Percentiles rank a stretch among this genome's conserved stretches.
Evolutionary conservation across 1,284 basidiomycete species (phyloP).

Genomic region (Rhodotorula sp.): DNA sequence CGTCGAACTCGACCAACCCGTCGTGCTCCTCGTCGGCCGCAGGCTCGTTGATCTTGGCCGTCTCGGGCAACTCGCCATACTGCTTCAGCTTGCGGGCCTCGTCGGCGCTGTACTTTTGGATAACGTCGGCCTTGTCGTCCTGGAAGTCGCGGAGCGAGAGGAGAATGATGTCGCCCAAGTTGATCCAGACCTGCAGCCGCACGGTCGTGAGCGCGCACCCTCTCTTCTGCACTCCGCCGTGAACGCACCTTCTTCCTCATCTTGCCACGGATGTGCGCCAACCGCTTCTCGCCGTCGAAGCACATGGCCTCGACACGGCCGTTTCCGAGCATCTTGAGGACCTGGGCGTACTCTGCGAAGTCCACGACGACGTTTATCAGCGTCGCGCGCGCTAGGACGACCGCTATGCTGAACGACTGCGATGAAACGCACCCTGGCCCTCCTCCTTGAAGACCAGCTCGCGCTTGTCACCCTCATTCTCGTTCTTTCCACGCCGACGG

Average conservation of each 20-base stretch:
- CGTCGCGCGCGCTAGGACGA: too few species aligned
- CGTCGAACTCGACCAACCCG: constrained; percentile 38
- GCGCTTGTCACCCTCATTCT: constrained; percentile 97
- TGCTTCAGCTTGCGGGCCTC: constrained; percentile 87
- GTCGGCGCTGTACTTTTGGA: constrained; percentile 87
- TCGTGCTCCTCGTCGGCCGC: constrained; percentile 26
- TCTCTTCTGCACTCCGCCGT: too few species aligned
- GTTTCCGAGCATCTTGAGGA: constrained; percentile 98
- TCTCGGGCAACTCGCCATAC: constrained; percentile 95
- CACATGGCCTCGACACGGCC: constrained; percentile 94
- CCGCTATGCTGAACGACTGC: background rate
- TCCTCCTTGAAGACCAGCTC: constrained; percentile 99
- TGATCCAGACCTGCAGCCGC: constrained; percentile 92
- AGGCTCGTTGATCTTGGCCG: constrained; percentile 98
- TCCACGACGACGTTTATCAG: background rate
- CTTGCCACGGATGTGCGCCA: constrained; percentile 98
- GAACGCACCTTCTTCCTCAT: constrained; percentile 91
- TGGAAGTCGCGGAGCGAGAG: constrained; percentile 98
- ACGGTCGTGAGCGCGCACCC: too few species aligned
- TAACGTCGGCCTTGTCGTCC: constrained; percentile 98
- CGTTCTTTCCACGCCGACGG: constrained; percentile 98
- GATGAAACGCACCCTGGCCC: constrained; percentile 66
- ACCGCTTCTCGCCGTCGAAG: constrained; percentile 96
- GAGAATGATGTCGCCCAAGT: constrained; percentile 95
- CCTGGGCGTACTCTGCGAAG: constrained; percentile 85